Conservation (phyloP, 2,329 filamentous ascomycete genomes). For the Ilyonectria mors-panacis region DNA sequence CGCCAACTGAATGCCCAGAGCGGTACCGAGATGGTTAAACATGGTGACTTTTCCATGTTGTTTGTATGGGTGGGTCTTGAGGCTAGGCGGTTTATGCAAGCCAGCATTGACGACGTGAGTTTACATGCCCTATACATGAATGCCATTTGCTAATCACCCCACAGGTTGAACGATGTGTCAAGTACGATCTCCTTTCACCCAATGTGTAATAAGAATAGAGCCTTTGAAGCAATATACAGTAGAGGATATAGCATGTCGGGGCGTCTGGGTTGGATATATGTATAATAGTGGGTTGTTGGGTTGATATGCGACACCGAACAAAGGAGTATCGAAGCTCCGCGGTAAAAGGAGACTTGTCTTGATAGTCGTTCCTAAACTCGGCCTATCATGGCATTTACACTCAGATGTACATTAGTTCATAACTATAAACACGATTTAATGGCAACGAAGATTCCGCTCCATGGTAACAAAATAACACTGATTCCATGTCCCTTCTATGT, state of each 20-base stretch:
- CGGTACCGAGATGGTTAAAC: constrained; percentile 77
- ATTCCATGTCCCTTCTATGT: constrained; percentile 25
- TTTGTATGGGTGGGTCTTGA: constrained; percentile 94
- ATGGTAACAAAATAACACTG: constrained; percentile 4
- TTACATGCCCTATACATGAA: neutral
- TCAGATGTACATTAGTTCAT: neutral
- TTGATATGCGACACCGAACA: neutral
- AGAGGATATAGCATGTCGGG: constrained; percentile 29
- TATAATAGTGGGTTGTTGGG: constrained; percentile 5
- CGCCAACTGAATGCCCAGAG: constrained; percentile 87
- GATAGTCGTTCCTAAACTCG: too few relatives aligned
- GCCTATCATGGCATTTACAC: too few relatives aligned
- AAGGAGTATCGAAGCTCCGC: neutral
- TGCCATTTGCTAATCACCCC: constrained; percentile 15
- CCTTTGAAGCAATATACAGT: constrained; percentile 14
- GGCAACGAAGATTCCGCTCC: neutral
- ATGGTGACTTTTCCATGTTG: constrained; percentile 86
- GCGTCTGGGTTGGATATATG: constrained; percentile 25
- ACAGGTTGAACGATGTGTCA: constrained; percentile 89
- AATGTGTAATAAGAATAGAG: constrained; percentile 74
- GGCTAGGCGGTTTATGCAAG: constrained; percentile 89
- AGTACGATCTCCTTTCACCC: constrained; percentile 89
- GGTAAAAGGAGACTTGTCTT: neutral
- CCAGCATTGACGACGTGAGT: constrained; percentile 88
- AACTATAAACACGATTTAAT: neutral